Percentiles rank a stretch among this genome's conserved stretches.
phyloP scores from a whole-genome alignment of 495 filamentous ascomycete species.

The Daldinia grandis region DNA sequence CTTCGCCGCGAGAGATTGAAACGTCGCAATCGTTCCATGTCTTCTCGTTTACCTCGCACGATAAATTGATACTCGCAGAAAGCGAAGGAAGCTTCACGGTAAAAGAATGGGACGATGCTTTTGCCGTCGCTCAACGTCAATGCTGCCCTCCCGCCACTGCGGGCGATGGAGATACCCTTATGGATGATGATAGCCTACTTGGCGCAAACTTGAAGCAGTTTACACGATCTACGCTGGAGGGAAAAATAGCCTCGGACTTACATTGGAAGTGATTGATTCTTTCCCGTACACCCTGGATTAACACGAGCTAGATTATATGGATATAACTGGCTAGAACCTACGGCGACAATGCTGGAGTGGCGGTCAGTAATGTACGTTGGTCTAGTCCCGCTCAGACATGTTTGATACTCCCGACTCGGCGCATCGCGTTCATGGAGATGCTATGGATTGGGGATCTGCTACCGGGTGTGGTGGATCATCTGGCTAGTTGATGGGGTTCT shows the following conservation, averaged over 20 bases:
- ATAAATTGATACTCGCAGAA: constrained; percentile 78
- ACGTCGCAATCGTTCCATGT: constrained; percentile 75
- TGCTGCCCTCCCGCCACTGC: constrained; percentile 63
- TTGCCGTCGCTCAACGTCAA: constrained; percentile 66
- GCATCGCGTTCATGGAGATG: constrained; percentile 19
- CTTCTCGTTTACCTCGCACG: constrained; percentile 76
- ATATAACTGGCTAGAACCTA: constrained; percentile 24
- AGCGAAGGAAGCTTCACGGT: constrained; percentile 82
- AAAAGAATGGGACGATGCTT: constrained; percentile 77
- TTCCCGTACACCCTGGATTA: constrained; percentile 1
- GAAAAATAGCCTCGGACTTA: constrained; percentile 64
- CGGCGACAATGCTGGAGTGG: constrained; percentile 16
- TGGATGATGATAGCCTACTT: constrained; percentile 52
- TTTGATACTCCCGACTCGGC: constrained; percentile 34
- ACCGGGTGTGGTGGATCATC: constrained; percentile 34
- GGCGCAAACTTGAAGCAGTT: constrained; percentile 63
- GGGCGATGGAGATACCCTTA: constrained; percentile 52
- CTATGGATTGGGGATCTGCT: constrained; percentile 33
- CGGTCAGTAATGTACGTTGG: constrained; percentile 13
- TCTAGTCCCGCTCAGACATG: constrained; percentile 14
- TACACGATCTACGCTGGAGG: constrained; percentile 69
- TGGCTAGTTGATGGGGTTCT: constrained; percentile 11
- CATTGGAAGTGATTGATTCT: constrained; percentile 63
- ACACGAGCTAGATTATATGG: constrained; percentile 8
- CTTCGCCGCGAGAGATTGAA: constrained; percentile 63